Evolutionary conservation across 2,329 filamentous ascomycete genomes (phyloP).

Genomic region (Botrytis fabae): DNA sequence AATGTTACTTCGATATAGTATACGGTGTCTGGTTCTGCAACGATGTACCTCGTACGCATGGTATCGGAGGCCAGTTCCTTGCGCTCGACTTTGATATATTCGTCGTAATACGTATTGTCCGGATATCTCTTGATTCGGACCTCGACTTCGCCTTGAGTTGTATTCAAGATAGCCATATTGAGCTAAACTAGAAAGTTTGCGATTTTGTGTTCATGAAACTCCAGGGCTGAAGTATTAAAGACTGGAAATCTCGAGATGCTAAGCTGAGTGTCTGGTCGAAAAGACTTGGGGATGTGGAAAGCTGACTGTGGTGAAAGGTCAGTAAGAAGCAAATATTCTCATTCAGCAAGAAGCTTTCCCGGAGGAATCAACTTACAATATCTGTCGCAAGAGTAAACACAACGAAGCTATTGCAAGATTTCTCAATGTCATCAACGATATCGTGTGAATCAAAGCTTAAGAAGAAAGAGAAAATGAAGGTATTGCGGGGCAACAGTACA

Average conservation of each 20-base stretch:
- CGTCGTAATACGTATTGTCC: constrained; percentile 16
- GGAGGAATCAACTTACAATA: too few relatives aligned
- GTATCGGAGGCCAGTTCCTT: neutral
- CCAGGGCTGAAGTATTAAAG: too few relatives aligned
- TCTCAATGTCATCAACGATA: neutral
- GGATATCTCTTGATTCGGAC: constrained; percentile 15
- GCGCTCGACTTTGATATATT: constrained; percentile 18
- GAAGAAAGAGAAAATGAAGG: neutral
- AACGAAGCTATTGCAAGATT: too few relatives aligned
- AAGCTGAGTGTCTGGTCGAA: neutral
- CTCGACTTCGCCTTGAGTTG: neutral
- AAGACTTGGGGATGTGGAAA: neutral
- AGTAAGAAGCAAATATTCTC: neutral
- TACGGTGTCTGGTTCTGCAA: constrained; percentile 6
- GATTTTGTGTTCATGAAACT: neutral
- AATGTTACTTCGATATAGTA: constrained; percentile 20
- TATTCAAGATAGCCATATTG: constrained; percentile 4
- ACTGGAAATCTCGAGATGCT: accelerated
- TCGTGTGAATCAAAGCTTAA: neutral
- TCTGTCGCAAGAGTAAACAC: neutral
- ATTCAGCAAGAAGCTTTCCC: neutral
- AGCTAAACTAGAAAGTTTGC: neutral
- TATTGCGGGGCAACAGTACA: neutral
- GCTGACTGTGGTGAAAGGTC: too few relatives aligned
- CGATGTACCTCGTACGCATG: constrained; percentile 15